Evolutionary conservation across 1,139 yeast genomes (phyloP).

Genomic region (Sugiyamaella grinbergsii): DNA sequence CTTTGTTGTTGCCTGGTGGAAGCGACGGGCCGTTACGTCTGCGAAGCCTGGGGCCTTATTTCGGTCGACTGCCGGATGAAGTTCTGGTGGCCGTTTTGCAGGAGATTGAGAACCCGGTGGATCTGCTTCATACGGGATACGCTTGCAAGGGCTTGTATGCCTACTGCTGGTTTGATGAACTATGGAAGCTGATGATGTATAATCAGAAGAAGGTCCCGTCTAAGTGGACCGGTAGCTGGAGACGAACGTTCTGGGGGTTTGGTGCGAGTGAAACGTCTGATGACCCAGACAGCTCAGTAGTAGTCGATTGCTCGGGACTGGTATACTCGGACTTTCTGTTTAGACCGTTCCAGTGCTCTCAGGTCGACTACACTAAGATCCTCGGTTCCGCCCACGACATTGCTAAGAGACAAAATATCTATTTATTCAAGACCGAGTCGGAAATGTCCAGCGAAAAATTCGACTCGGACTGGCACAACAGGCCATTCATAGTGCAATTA

Average conservation of each 20-base stretch:
- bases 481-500: conserved; percentile 67
- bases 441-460: conserved; percentile 52
- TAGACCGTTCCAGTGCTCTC: conserved; percentile 79
- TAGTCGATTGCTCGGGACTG: conserved; percentile 35
- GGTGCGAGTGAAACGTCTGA: conserved; percentile 41
- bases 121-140: conserved; percentile 55
- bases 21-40: conserved; percentile 40
- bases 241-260: conserved; percentile 56
- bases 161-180: conserved; percentile 68
- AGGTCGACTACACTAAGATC: conserved; percentile 54
- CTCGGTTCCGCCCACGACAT: conserved; percentile 23
- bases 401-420: conserved; percentile 51
- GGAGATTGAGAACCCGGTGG: conserved; percentile 49
- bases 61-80: conserved; percentile 59
- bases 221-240: conserved; percentile 80
- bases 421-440: conserved; percentile 28
- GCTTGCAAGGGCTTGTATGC: conserved; percentile 73
- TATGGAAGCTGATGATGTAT: conserved; percentile 65
- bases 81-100: conserved; percentile 38
- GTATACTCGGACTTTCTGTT: conserved; percentile 64
- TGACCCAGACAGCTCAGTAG: conserved; percentile 22
- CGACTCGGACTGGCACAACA: conserved; percentile 49
- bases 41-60: conserved; percentile 53
- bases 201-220: conserved; percentile 30
- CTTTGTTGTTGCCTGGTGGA: conserved; percentile 39